Conservation (phyloP, 176 grass and related monocot genomes). For the Zoysia pacifica region DNA sequence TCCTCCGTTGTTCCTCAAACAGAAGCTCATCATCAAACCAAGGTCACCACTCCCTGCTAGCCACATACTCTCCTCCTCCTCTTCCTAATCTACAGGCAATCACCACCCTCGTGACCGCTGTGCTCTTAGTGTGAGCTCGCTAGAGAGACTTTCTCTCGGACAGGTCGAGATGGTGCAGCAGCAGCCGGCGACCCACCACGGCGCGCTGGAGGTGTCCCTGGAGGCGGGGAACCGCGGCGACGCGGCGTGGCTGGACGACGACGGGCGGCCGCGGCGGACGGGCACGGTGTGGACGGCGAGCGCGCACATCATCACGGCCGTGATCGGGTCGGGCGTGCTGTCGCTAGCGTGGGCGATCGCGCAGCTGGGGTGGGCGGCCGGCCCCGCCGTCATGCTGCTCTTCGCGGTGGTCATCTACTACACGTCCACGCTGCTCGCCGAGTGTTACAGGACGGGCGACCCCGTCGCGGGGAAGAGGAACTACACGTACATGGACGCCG, state of each 20-base stretch:
- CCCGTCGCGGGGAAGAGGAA: neutral
- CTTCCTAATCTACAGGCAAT: too few species aligned
- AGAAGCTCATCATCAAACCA: too few species aligned
- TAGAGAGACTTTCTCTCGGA: too few species aligned
- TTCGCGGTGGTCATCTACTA: conserved; percentile 95
- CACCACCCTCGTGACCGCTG: too few species aligned
- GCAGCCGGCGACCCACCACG: too few species aligned
- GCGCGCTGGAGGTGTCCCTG: conserved; percentile 24
- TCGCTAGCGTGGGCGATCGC: conserved; percentile 92
- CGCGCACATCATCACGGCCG: conserved; percentile 91
- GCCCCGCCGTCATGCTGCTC: conserved; percentile 86
- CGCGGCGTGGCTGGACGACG: conserved; percentile 59
- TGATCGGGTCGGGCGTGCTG: conserved; percentile 91
- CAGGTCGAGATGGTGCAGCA: too few species aligned
- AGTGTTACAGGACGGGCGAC: conserved; percentile 90
- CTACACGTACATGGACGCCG: conserved; percentile 59
- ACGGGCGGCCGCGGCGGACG: conserved; percentile 50
- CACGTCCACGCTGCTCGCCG: conserved; percentile 79
- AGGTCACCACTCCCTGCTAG: too few species aligned
- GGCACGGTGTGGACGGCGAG: conserved; percentile 95
- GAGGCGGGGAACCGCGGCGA: conserved; percentile 26
- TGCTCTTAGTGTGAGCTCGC: too few species aligned
- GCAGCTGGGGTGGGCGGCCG: conserved; percentile 83
- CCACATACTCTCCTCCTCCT: too few species aligned
- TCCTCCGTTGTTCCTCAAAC: too few species aligned